Evolutionary conservation across 345 rosid species (phyloP).

Genomic region (Aurinia saxatilis): DNA sequence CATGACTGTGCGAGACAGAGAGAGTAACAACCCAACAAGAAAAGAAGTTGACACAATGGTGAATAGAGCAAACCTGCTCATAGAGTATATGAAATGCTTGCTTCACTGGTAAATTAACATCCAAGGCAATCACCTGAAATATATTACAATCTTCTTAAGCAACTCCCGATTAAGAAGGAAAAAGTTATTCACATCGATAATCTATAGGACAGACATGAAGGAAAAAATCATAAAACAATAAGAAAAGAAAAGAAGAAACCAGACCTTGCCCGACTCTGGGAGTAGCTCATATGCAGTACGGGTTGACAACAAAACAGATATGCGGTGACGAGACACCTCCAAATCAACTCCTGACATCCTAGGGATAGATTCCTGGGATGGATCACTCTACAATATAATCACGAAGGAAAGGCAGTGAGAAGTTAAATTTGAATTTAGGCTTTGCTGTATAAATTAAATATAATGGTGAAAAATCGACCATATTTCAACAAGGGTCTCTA

Average conservation of each 20-base stretch:
- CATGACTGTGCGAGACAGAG: conserved; percentile 3
- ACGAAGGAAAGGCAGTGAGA: conserved; percentile 19
- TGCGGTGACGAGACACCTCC: conserved; percentile 60
- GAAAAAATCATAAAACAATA: conserved; percentile 16
- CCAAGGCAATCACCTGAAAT: conserved; percentile 82
- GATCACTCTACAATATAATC: conserved; percentile 21
- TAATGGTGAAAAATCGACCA: not conserved
- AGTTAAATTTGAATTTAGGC: conserved; percentile 3
- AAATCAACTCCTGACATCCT: conserved; percentile 61
- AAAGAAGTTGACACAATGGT: conserved; percentile 5
- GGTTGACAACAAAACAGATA: conserved; percentile 60
- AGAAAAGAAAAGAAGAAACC: conserved; percentile 31
- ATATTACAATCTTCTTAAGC: not conserved
- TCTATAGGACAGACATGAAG: not conserved
- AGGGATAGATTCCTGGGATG: conserved; percentile 42
- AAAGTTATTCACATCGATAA: not conserved
- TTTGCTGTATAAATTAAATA: not conserved
- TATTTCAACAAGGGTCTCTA: not conserved
- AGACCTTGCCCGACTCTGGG: conserved; percentile 98
- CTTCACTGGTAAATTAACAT: conserved; percentile 88
- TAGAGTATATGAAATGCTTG: conserved; percentile 96
- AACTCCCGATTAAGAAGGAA: not conserved
- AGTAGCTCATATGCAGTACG: conserved; percentile 90
- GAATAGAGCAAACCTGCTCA: conserved; percentile 65
- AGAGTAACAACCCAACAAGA: conserved; percentile 11